Evolutionary conservation across 495 filamentous ascomycete genomes (phyloP).

Genomic region (Penicillium antarcticum): DNA sequence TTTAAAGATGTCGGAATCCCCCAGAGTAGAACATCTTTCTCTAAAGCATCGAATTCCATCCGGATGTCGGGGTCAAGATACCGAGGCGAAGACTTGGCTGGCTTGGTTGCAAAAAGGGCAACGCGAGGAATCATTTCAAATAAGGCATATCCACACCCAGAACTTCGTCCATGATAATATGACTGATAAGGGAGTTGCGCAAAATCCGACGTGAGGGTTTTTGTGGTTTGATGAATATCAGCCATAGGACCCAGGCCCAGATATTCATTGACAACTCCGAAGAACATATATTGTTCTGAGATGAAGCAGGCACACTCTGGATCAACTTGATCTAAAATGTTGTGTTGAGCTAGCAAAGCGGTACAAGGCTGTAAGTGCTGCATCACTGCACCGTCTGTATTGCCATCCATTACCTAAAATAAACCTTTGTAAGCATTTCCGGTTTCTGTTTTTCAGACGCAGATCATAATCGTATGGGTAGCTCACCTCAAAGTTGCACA

Average conservation of each 20-base stretch:
- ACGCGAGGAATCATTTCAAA: background rate
- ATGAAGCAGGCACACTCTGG: background rate
- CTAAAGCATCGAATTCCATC: background rate
- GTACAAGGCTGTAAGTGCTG: background rate
- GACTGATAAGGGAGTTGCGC: background rate
- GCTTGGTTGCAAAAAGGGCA: background rate
- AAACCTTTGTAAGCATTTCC: background rate
- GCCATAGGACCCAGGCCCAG: background rate
- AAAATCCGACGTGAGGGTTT: background rate
- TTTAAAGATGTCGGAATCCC: background rate
- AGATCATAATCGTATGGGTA: background rate
- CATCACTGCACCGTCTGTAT: constrained; percentile 1
- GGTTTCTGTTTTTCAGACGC: no score
- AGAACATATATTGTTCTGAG: background rate
- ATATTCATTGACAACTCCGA: background rate
- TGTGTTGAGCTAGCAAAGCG: background rate
- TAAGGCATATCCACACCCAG: background rate
- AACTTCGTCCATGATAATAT: background rate
- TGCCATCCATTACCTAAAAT: background rate
- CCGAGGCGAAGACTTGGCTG: background rate
- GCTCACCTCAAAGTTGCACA: background rate
- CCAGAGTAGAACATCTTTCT: background rate
- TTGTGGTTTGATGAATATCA: background rate
- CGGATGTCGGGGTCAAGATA: background rate
- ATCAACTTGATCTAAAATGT: background rate